phyloP scores from a whole-genome alignment of 768 basidiomycete species.

The Pholiota molesta region DNA sequence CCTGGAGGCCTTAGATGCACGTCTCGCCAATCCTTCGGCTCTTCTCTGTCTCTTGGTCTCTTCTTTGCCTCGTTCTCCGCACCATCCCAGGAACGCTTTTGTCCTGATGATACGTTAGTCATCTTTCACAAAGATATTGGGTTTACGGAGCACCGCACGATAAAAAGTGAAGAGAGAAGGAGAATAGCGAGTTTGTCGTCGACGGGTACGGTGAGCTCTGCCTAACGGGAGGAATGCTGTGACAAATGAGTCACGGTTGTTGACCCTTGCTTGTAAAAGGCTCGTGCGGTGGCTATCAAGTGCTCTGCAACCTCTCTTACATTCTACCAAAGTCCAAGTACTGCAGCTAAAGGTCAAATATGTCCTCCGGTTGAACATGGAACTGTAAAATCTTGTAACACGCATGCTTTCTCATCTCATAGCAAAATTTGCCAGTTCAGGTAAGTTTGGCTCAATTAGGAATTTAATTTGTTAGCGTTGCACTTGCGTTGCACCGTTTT shows the following conservation, averaged over 20 bases:
- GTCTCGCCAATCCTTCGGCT: constrained; percentile 71
- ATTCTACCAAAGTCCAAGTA: too few species aligned
- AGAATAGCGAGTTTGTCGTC: constrained; percentile 1
- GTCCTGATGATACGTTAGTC: constrained; percentile 86
- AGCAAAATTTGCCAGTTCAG: too few species aligned
- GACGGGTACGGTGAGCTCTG: background rate
- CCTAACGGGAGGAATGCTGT: background rate
- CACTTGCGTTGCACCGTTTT: too few species aligned
- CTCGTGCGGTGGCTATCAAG: constrained; percentile 16
- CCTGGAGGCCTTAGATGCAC: constrained; percentile 53
- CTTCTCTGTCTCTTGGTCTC: constrained; percentile 56
- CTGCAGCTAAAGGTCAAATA: too few species aligned
- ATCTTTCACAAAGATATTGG: constrained; percentile 50
- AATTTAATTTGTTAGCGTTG: too few species aligned
- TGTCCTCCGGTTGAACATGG: too few species aligned
- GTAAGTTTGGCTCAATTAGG: too few species aligned
- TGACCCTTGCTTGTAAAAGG: constrained; percentile 12
- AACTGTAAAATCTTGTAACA: too few species aligned
- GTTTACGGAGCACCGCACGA: constrained; percentile 86
- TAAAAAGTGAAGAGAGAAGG: constrained; percentile 40
- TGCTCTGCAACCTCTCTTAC: too few species aligned
- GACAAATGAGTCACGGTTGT: background rate
- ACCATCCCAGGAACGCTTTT: constrained; percentile 79
- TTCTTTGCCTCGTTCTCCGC: constrained; percentile 50
- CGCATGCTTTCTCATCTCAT: too few species aligned